Evolutionary conservation across 2,329 filamentous ascomycete genomes (phyloP), one percentile per base, ranked within the genome.

Genomic region (Neoarthrinium moseri): DNA sequence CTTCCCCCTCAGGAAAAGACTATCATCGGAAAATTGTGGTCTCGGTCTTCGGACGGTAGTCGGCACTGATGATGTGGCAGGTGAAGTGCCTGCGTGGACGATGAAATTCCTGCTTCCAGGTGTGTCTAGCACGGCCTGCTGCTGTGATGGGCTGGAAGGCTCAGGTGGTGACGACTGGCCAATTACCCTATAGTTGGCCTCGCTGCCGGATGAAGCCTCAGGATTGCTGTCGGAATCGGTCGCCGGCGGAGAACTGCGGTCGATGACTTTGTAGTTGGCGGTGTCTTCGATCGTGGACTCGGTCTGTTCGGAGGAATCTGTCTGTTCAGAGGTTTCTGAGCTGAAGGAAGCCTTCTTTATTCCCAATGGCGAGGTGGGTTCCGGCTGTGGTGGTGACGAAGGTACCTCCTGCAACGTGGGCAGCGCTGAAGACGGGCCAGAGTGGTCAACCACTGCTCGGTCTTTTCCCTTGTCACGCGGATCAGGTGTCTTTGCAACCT

Each of bases 181-280:
- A 36, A 78, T 61, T 20, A 82, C 58, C 50, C 74, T 70, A 56
- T 78, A 73, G 55, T 83, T 83, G 20, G 71, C 68, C 46, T 66
- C 62, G 51, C 67, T 70, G 24, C 71, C 72, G 3, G 73, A 70
- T 38, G 67, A 59, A 20, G 67, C 60, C 3, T 58, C 62, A 33
- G 73, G 59, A 50, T 69, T 70, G 35, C 72, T 71, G 39, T 67
- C 62, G 5, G 67, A 67, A 27, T 71, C 65, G 32, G 59, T 69
- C 46, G 53, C 51, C 11, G 61, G 59, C 33, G 71, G 67, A 18
- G 73, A 73, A 53, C 72, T 76, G 46, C 71, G 71, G 29, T 66
- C 70, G 52, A 79, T 74, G 17, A 78, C 65, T 56, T 78, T 74
- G 69, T 79, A 78, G 55, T 83, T 81, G 35, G 74, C 71, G 13